Conservation (phyloP, 2,329 filamentous ascomycete species). For the Nothophoma quercina region DNA sequence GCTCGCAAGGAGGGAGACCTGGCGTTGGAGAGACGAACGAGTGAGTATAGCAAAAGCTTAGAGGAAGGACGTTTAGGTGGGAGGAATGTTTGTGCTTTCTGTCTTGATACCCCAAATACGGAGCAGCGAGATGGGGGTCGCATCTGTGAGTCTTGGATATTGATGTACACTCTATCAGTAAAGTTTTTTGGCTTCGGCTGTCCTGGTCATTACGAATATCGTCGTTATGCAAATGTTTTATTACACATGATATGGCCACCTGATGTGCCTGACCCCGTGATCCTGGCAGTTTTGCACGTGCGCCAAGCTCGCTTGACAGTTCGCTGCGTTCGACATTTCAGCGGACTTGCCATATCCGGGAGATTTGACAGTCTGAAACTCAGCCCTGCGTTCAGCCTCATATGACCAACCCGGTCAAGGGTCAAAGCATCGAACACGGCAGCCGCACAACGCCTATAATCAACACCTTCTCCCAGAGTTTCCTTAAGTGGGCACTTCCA, state of each 20-base stretch:
- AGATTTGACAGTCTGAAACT: neutral
- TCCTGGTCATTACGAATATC: too few relatives aligned
- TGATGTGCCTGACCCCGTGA: neutral
- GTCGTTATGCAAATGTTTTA: too few relatives aligned
- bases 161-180: neutral
- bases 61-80: neutral
- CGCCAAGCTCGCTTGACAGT: constrained; percentile 15
- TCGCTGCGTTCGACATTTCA: neutral
- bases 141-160: constrained; percentile 8
- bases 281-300: neutral
- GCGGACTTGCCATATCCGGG: neutral
- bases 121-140: constrained; percentile 12
- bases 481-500: too few relatives aligned
- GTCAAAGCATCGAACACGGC: too few relatives aligned
- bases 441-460: too few relatives aligned
- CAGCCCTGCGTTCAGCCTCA: constrained; percentile 2
- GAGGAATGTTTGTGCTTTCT: constrained; percentile 5
- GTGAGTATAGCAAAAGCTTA: too few relatives aligned
- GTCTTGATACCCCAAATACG: constrained; percentile 20
- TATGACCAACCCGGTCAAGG: too few relatives aligned
- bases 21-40: too few relatives aligned
- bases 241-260: neutral
- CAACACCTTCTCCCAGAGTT: too few relatives aligned
- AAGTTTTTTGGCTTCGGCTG: too few relatives aligned
- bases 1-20: too few relatives aligned